Base-by-base conservation (phyloP, 257 asterid species). In the Ajuga chamaepitys region DNA sequence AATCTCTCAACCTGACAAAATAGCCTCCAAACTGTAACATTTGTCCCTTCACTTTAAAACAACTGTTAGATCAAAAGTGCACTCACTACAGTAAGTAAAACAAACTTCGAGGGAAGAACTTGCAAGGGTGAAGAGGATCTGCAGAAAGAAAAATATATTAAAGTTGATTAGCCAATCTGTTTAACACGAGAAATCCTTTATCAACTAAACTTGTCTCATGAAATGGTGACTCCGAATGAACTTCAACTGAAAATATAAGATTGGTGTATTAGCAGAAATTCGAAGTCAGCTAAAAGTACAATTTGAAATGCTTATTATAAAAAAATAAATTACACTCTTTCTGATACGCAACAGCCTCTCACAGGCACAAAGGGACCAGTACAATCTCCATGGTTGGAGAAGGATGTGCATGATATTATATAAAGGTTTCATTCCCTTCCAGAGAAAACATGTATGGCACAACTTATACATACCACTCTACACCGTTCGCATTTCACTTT, bases 51-150 rank as follows among this genome's bases (percentile, higher is more conserved):
- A 46, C 46, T 52, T 38, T 14, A 62, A 71, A 68, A 62, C 52
- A 20, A 34, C 40, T 42, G 40, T 44, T 42, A 54, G 25, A 50
- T 42, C 25, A 68, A 37, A 48, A 51, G 48, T 40, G 61, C 60
- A 78, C 96, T 89, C 78, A 89, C 97, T 32, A 60, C 73, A 74
- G 95, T 74, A 62, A 89, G 94, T 70, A 89, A 78, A 51, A 79
- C 77, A 73, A 89, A 87, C 73, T 81, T 80, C 32, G 86, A 79
- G 9, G 97, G 97, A 71, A 89, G 91, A 74, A 87, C 85, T 85
- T 87, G 89, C 58, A 88, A 69, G 18, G 86, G 78, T 61, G 89
- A 85, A 70, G 82, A 24, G 38, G 84, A 74, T 81, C 95, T 89
- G 95, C 76, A 57, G 45, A 35, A 47, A 41, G 60, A 53, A 41